Evolutionary conservation across 2,329 filamentous ascomycete species (phyloP).

Genomic region (Arthrocladium fulminans): DNA sequence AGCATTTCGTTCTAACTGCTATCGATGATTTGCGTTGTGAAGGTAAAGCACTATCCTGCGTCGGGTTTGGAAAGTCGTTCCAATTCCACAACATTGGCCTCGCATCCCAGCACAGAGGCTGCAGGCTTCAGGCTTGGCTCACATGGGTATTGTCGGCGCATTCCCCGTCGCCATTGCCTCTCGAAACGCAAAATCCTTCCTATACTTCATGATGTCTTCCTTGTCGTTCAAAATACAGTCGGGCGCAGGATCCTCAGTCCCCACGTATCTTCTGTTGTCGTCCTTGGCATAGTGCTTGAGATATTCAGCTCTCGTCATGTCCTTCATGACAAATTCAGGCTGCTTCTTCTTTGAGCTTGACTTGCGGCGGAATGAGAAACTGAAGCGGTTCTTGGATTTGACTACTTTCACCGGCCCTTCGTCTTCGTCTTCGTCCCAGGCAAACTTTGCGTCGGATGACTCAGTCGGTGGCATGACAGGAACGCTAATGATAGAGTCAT

Average conservation of each 20-base stretch:
- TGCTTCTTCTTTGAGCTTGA: slow-evolving; percentile 4
- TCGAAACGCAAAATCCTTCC: slow-evolving; percentile 1
- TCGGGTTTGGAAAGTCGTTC: too few species aligned
- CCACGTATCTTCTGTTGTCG: slow-evolving; percentile 15
- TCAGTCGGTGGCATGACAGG: slow-evolving; percentile 12
- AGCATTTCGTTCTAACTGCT: too few species aligned
- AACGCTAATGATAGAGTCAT: slow-evolving; percentile 16
- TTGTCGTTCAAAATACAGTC: slow-evolving; percentile 18
- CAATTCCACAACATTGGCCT: too few species aligned
- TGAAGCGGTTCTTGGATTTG: slow-evolving; percentile 3
- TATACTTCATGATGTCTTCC: slow-evolving; percentile 10
- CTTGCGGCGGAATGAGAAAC: slow-evolving; percentile 9
- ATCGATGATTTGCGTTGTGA: too few species aligned
- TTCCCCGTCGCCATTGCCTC: slow-evolving; percentile 1
- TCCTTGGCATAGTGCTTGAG: slow-evolving; percentile 21
- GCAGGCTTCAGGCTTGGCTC: too few species aligned
- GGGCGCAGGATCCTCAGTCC: slow-evolving; percentile 16
- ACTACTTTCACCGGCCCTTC: background rate
- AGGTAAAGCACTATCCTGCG: too few species aligned
- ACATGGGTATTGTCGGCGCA: background rate
- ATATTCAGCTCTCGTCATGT: slow-evolving; percentile 16
- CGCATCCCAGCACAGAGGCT: too few species aligned
- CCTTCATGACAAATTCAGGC: slow-evolving; percentile 14
- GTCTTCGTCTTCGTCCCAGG: slow-evolving; percentile 1
- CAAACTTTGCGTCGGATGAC: background rate